Evolutionary conservation across 1,139 yeast species (phyloP).

Genomic region (Eremothecium sinecaudum): DNA sequence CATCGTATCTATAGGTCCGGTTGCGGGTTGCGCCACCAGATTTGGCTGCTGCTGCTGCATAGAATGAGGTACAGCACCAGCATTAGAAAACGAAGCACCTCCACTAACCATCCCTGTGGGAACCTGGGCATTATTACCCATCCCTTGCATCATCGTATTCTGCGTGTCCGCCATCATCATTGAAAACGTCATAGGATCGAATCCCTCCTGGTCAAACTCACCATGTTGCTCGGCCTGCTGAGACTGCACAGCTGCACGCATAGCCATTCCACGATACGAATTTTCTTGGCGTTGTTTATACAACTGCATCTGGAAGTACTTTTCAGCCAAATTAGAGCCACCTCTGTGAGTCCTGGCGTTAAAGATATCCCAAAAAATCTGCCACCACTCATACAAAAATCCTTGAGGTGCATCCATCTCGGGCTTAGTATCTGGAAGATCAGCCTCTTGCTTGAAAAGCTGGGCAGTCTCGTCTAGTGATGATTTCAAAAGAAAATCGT

Average conservation of each 20-base stretch:
- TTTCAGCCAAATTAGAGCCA: constrained; percentile 54
- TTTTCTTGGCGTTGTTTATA: constrained; percentile 57
- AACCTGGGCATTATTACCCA: neutral
- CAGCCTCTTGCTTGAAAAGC: constrained; percentile 66
- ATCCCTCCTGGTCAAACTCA: constrained; percentile 17
- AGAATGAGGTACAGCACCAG: neutral
- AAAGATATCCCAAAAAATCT: constrained; percentile 88
- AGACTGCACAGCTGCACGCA: constrained; percentile 34
- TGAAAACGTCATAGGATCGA: constrained; percentile 18
- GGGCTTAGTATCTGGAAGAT: constrained; percentile 22
- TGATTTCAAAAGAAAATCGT: constrained; percentile 74
- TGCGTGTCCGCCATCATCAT: constrained; percentile 10
- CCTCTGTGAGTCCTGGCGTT: constrained; percentile 66
- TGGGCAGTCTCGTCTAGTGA: constrained; percentile 63
- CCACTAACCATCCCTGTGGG: constrained; percentile 1
- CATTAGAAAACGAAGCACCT: neutral
- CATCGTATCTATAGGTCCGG: constrained; percentile 5
- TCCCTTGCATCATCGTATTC: neutral
- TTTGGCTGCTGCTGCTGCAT: constrained; percentile 2
- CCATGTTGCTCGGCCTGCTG: constrained; percentile 26
- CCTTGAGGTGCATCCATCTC: constrained; percentile 76
- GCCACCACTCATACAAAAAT: constrained; percentile 92
- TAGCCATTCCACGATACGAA: constrained; percentile 38
- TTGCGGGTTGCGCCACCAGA: neutral
- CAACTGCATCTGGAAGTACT: constrained; percentile 61